Evolutionary conservation across 2,329 filamentous ascomycete species (phyloP).

Genomic region (Colletotrichum sojae): DNA sequence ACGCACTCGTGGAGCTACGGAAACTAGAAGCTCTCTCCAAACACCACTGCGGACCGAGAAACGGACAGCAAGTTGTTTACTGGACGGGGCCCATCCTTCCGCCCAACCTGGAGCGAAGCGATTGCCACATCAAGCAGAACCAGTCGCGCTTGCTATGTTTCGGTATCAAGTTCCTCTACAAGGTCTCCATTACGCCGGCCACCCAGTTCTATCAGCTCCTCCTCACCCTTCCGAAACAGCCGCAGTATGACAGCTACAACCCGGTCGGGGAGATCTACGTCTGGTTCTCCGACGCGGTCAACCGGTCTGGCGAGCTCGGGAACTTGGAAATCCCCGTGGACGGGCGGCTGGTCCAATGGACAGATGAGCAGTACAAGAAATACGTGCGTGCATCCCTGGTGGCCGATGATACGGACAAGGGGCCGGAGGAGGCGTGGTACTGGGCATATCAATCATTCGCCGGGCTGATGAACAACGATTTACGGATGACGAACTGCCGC

Average conservation of each 20-base stretch:
- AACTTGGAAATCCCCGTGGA: constrained; percentile 14
- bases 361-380: constrained; percentile 18
- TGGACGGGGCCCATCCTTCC: constrained; percentile 30
- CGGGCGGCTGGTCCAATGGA: constrained; percentile 1
- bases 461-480: constrained; percentile 23
- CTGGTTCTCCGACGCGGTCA: constrained; percentile 34
- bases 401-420: constrained; percentile 22
- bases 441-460: constrained; percentile 34
- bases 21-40: constrained; percentile 24
- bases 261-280: constrained; percentile 30
- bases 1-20: constrained; percentile 30
- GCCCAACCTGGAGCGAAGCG: constrained; percentile 20
- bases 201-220: constrained; percentile 30
- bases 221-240: constrained; percentile 23
- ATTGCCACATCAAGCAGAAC: constrained; percentile 39
- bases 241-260: constrained; percentile 34
- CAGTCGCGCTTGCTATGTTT: constrained; percentile 32
- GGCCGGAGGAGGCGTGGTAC: constrained; percentile 37
- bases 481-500: constrained; percentile 34
- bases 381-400: constrained; percentile 19
- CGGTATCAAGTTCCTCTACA: constrained; percentile 30
- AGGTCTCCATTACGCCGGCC: constrained; percentile 20
- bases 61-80: constrained; percentile 24
- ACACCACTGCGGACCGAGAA: constrained; percentile 30
- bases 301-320: constrained; percentile 20